Evolutionary conservation across 371 early-diverging fungal genomes (phyloP).

Genomic region (Saksenaea oblongispora): DNA sequence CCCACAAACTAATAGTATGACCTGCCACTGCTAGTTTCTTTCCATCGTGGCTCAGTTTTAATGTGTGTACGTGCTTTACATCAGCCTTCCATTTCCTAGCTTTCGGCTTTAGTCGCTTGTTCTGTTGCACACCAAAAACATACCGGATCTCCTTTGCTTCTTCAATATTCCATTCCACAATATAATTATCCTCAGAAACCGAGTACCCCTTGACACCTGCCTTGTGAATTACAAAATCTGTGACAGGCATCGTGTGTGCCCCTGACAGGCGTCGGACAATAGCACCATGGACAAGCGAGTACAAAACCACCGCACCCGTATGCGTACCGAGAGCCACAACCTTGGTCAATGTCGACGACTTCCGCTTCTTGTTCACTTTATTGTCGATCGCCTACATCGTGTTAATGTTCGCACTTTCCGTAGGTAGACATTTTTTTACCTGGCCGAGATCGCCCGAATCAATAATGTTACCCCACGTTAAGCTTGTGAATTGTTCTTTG

Average conservation of each 20-base stretch:
- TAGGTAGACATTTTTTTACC: slow-evolving; percentile 13
- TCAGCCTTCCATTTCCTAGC: slow-evolving; percentile 64
- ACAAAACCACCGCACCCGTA: slow-evolving; percentile 65
- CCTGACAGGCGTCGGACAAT: slow-evolving; percentile 52
- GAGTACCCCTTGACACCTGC: slow-evolving; percentile 67
- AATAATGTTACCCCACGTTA: slow-evolving; percentile 63
- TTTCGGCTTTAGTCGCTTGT: not conserved
- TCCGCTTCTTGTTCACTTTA: slow-evolving; percentile 57
- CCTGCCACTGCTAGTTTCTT: slow-evolving; percentile 63
- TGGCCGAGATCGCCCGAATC: slow-evolving; percentile 45
- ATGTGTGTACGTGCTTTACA: slow-evolving; percentile 55
- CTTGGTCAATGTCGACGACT: slow-evolving; percentile 31
- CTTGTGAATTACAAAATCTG: slow-evolving; percentile 67
- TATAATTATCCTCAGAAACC: slow-evolving; percentile 62
- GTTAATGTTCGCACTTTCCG: not conserved
- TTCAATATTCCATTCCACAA: slow-evolving; percentile 76
- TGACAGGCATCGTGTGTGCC: slow-evolving; percentile 64
- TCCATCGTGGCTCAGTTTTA: slow-evolving; percentile 64
- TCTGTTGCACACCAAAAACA: not conserved
- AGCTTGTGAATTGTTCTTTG: slow-evolving; percentile 61
- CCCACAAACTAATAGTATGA: slow-evolving; percentile 70
- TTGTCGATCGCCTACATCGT: slow-evolving; percentile 10
- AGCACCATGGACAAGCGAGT: slow-evolving; percentile 65
- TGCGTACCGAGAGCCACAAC: slow-evolving; percentile 70
- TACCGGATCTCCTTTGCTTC: slow-evolving; percentile 57